phyloP scores from a whole-genome alignment of 2,329 filamentous ascomycete species.

The Penicillium glabrum region DNA sequence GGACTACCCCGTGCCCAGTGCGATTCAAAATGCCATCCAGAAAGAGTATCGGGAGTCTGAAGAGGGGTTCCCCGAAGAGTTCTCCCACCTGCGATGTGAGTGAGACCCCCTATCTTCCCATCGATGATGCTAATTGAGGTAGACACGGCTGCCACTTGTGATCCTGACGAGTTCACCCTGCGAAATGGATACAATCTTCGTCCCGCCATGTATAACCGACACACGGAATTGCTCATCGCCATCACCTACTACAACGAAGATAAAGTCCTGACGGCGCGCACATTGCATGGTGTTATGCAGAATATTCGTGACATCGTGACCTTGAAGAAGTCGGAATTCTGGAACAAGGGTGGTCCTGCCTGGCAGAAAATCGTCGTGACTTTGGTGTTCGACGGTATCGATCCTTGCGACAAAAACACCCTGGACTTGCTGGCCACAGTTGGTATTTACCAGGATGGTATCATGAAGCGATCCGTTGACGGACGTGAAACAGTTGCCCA shows the following conservation, averaged over 20 bases:
- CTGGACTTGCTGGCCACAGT: constrained; percentile 91
- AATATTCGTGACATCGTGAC: constrained; percentile 98
- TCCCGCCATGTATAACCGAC: constrained; percentile 96
- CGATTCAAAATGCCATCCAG: constrained; percentile 95
- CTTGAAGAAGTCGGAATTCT: constrained; percentile 96
- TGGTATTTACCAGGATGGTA: constrained; percentile 93
- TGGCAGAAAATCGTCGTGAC: constrained; percentile 99
- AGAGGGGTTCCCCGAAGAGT: constrained; percentile 83
- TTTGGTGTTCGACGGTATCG: constrained; percentile 94
- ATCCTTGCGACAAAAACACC: constrained; percentile 92
- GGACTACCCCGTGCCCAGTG: constrained; percentile 94
- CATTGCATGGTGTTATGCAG: constrained; percentile 95
- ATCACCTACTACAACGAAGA: constrained; percentile 99
- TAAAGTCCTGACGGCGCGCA: constrained; percentile 87
- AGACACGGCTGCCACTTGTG: constrained; percentile 94
- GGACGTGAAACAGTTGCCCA: constrained; percentile 93
- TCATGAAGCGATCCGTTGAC: constrained; percentile 96
- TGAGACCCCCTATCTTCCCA: constrained; percentile 8
- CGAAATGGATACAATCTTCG: constrained; percentile 99
- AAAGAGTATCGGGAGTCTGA: constrained; percentile 84
- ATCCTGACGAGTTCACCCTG: constrained; percentile 96
- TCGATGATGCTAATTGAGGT: constrained; percentile 1
- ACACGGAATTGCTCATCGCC: constrained; percentile 94
- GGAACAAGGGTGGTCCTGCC: constrained; percentile 95
- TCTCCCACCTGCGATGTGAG: constrained; percentile 88